Evolutionary conservation across 805 yeast genomes (phyloP), one percentile per base, ranked within the genome.

Genomic region (Zygosaccharomyces siamensis): DNA sequence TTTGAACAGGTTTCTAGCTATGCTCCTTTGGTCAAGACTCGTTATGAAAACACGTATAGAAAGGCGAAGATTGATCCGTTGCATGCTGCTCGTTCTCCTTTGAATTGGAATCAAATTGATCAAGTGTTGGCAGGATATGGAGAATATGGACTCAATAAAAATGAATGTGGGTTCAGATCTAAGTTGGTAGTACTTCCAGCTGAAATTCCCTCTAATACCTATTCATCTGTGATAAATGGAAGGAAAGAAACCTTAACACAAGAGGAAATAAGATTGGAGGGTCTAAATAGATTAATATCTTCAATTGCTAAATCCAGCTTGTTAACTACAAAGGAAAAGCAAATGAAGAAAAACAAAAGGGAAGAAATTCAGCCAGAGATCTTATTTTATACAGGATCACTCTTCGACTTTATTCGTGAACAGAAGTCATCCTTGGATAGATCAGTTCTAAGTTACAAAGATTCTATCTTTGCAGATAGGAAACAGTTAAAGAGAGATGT

Each of bases 211-310:
- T 75, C 80, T 75, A 49, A 68, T 53, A 68, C 72, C 2, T 57
- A 63, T 53, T 61, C 72, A 33, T 54, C 68, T 12, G 59, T 73
- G 55, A 63, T 73, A 31, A 70, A 67, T 61, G 75, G 72, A 27
- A 67, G 72, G 32, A 78, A 76, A 52, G 96, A 88, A 56, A 74
- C 76, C 23, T 70, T 90, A 44, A 78, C 81, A 0, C 81, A 84
- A 2, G 99, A 92, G 62, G 98, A 92, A 66, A 78, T 86, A n/a
- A 71, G 96, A 48, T 76, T 92, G n/a, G 98, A 92, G 63, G 99
- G 98, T 0, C 70, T 92, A 18, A 72, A 92, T 39, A 80, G 81
- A 40, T 68, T 87, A 52, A 83, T 84, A 49, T 72, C 80, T 1
- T 67, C 78, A 26, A 77, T 89, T 11, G 83, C 84, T 54, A 75